Percentiles rank a stretch among this genome's conserved stretches.
These are phyloP conservation scores for Smittium culicis DNA, from an alignment of 371 early-diverging fungal species.

Conservation along the genomic window DNA sequence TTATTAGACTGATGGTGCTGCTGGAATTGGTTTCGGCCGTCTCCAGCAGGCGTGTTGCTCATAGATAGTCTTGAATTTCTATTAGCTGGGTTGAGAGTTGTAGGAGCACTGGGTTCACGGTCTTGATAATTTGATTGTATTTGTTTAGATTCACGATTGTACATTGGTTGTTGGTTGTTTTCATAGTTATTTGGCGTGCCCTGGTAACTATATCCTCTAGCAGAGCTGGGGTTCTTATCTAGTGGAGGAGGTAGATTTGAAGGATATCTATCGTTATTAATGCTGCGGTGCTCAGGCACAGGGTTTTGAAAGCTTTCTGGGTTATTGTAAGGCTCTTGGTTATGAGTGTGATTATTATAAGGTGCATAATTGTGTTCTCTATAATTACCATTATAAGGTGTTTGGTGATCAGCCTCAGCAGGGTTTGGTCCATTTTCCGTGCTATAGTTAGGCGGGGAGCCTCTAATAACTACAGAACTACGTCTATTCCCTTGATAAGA, in stretches of 20 bases:
- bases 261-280: not conserved
- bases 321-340: not conserved
- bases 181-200: not conserved
- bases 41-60: not conserved
- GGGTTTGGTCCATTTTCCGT: not conserved
- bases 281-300: not conserved
- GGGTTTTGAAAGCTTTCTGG: not conserved
- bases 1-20: too few species aligned
- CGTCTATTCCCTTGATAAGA: not conserved
- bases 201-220: not conserved
- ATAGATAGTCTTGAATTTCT: not conserved
- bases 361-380: not conserved
- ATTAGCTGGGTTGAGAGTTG: not conserved
- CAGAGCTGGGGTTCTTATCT: not conserved
- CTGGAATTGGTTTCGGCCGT: not conserved
- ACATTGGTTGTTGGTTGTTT: not conserved
- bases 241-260: not conserved
- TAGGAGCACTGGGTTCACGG: not conserved
- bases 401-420: not conserved
- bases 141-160: not conserved
- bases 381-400: not conserved
- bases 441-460: not conserved
- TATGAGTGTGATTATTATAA: not conserved
- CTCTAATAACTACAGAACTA: not conserved
- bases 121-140: not conserved